These are phyloP conservation scores for Blastocystis sp. DNA, from an alignment of 352 stramenopile genomes.

Conservation along the genomic window DNA sequence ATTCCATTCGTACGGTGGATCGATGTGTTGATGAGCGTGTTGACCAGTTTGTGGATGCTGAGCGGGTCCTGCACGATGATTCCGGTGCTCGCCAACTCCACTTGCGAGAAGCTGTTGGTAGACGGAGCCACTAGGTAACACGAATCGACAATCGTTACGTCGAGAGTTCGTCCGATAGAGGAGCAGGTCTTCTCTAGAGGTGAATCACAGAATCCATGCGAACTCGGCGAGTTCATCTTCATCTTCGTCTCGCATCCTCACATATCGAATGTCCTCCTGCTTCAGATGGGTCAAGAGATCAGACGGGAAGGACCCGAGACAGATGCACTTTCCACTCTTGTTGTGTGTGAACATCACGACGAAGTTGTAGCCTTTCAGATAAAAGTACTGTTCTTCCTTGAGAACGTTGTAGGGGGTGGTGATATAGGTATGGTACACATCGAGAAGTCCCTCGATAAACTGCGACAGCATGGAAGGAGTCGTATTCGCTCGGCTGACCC, in stretches of 20 bases:
- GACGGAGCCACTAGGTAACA: background rate
- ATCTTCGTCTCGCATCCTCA: conserved; percentile 30
- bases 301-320: background rate
- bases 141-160: background rate
- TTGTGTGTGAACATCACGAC: conserved; percentile 32
- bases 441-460: conserved; percentile 31
- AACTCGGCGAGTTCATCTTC: conserved; percentile 14
- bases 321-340: background rate
- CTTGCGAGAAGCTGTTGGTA: background rate
- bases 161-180: background rate
- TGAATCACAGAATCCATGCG: background rate
- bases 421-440: conserved; percentile 12
- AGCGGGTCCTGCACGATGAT: background rate
- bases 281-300: background rate
- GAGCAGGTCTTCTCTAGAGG: background rate
- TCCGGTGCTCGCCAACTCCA: background rate
- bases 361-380: background rate
- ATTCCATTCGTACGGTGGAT: background rate
- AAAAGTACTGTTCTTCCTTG: conserved; percentile 13
- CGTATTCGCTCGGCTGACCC: background rate
- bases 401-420: background rate
- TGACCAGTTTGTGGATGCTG: conserved; percentile 10
- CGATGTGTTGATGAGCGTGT: conserved; percentile 41
- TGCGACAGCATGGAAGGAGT: background rate
- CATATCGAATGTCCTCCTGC: background rate